Base-by-base conservation (phyloP, 73 alveolate genomes). In the Symbiodinium natans region DNA sequence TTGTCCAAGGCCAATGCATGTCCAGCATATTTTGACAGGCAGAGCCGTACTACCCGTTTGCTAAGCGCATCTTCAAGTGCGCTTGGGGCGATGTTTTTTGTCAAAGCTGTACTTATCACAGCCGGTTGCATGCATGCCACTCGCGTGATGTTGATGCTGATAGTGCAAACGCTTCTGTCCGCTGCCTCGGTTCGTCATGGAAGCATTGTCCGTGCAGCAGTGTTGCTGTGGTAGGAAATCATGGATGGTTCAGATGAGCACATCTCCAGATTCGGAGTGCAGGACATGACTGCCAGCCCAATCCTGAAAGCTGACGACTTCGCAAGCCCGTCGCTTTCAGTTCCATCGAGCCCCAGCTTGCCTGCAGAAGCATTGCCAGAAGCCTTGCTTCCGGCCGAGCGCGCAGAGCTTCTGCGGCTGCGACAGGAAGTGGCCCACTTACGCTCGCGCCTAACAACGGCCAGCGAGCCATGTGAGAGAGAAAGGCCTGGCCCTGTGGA, bases 51-150 rank as follows among this genome's bases (percentile, higher is more conserved):
- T 92, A 92, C 33, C 98, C 98, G 8, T 11, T 74, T 68, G 34
- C 88, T 41, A 41, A 92, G 98, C 98, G 98, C 36, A 46, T 82
- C 29, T 42, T 71, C 92, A 92, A 92, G 98, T 92, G 68, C 98
- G 33, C 56, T 71, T 11, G 33, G 38, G 80, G 80, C 36, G 59
- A 46, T 46, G 80, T 63, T 19, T 63, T 31, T 29, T 21, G 25
- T 29, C 71, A 29, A 52, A 52, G 10, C 71, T 52, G 71, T 52
- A 29, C 0, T 0, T 23, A 52, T 21, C n/a, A 52, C 83, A 73
- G 83, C 27, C 17, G 83, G 83, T 29, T 73, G n/a, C n/a, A n/a
- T n/a, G n/a, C n/a, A n/a, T n/a, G n/a, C n/a, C n/a, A n/a, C n/a
- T 73, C 39, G 13, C 83, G 11, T 73, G 83, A 9, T 23, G 41